Conservation (phyloP, 192 early-diverging fungal genomes). For the Backusella westeae region DNA sequence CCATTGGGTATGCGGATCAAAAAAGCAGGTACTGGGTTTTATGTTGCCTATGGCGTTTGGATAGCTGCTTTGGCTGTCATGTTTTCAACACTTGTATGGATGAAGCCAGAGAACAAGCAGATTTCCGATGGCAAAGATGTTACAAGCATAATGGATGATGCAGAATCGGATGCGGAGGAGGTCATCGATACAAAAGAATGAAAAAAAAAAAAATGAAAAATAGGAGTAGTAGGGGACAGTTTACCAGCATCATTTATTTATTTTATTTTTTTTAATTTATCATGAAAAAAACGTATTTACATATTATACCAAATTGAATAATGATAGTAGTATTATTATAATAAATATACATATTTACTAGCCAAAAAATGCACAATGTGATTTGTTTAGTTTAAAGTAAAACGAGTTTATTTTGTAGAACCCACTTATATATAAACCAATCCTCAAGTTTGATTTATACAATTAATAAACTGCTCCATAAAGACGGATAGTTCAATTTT, state of each 20-base stretch:
- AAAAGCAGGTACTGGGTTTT: not conserved
- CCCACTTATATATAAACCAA: not conserved
- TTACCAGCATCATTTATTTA: not conserved
- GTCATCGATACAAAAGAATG: not conserved
- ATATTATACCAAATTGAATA: not conserved
- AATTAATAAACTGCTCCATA: not conserved
- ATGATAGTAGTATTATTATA: not conserved
- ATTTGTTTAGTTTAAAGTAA: slow-evolving; percentile 3
- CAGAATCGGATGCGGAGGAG: not conserved
- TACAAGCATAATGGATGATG: not conserved
- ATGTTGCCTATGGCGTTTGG: slow-evolving; percentile 3
- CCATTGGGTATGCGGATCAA: slow-evolving; percentile 21
- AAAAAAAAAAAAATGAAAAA: not conserved
- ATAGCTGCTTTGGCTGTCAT: not conserved
- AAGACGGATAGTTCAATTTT: not conserved
- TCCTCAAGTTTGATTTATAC: not conserved
- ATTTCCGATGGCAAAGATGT: not conserved
- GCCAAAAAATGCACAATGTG: not conserved
- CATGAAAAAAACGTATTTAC: not conserved
- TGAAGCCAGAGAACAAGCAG: not conserved
- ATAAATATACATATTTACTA: not conserved
- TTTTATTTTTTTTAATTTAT: not conserved
- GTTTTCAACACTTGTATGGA: slow-evolving; percentile 6
- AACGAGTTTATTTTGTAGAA: not conserved
- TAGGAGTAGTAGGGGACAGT: not conserved